These are phyloP conservation scores for Madurella mycetomatis DNA, from an alignment of 2,329 filamentous ascomycete species.

Conservation along the genomic window DNA sequence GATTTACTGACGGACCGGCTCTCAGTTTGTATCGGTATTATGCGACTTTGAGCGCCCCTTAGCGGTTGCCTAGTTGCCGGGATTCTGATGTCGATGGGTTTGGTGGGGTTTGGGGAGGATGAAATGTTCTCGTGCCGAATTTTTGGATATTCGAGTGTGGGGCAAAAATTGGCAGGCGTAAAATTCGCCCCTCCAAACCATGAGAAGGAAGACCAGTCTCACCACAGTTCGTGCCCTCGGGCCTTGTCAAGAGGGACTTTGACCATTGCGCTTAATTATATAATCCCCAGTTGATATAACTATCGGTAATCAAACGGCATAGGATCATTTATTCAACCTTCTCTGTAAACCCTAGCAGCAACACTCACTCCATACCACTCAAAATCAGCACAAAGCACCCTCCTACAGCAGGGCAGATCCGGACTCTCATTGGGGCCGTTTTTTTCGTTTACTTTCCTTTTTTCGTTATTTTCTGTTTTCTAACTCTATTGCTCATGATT, in stretches of 20 bases:
- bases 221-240: background rate
- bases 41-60: background rate
- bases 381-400: no score
- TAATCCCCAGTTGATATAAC: no score
- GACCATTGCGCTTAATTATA: no score
- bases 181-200: background rate
- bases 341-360: no score
- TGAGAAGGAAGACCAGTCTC: background rate
- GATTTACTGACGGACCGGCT: background rate
- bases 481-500: no score
- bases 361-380: no score
- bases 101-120: constrained; percentile 21
- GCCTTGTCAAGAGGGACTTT: background rate
- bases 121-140: constrained; percentile 14
- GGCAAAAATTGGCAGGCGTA: constrained; percentile 21
- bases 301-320: no score
- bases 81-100: constrained; percentile 9
- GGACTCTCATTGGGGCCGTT: no score
- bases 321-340: no score
- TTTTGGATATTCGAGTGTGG: constrained; percentile 27
- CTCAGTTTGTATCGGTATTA: background rate
- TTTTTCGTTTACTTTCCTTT: no score
- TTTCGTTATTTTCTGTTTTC: no score
- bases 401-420: no score
- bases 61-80: background rate